phyloP scores from a whole-genome alignment of 2,329 filamentous ascomycete genomes.

The Karstenula rhodostoma region DNA sequence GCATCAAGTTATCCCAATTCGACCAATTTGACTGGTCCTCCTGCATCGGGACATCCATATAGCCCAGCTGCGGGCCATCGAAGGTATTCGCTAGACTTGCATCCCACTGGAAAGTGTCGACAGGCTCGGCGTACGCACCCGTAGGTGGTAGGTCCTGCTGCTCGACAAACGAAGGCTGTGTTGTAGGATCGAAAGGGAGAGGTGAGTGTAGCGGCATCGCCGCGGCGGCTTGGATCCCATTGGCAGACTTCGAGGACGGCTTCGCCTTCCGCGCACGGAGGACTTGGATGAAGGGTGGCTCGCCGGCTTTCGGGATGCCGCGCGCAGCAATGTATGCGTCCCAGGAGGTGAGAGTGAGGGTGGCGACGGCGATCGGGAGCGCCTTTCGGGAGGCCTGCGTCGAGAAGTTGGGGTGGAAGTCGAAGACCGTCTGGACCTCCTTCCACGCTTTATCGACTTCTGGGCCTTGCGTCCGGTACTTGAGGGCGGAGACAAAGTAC shows the following conservation, averaged over 20 bases:
- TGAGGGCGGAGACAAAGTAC: slow-evolving; percentile 53
- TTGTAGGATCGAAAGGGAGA: not conserved
- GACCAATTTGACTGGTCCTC: slow-evolving; percentile 39
- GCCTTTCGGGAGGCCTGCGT: slow-evolving; percentile 46
- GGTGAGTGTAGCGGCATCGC: not conserved
- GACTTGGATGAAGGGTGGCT: slow-evolving; percentile 34
- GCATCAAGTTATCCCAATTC: slow-evolving; percentile 38
- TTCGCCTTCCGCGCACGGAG: slow-evolving; percentile 23
- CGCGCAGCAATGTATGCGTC: slow-evolving; percentile 35
- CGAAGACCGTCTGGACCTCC: slow-evolving; percentile 54
- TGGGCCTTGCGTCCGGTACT: slow-evolving; percentile 32
- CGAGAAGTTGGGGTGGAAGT: slow-evolving; percentile 53
- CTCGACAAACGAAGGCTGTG: not conserved
- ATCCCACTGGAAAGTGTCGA: slow-evolving; percentile 26
- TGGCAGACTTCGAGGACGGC: not conserved
- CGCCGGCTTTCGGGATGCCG: slow-evolving; percentile 17
- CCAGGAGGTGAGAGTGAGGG: slow-evolving; percentile 57
- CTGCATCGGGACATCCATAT: slow-evolving; percentile 21
- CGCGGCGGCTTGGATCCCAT: not conserved
- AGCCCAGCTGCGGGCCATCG: slow-evolving; percentile 8
- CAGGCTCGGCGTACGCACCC: not conserved
- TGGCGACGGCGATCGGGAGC: slow-evolving; percentile 54
- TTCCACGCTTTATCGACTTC: slow-evolving; percentile 54
- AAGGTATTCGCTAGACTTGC: slow-evolving; percentile 15
- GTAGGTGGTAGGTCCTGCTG: not conserved